Conservation (phyloP, 2,329 filamentous ascomycete genomes). For the Alternaria arbusti region DNA sequence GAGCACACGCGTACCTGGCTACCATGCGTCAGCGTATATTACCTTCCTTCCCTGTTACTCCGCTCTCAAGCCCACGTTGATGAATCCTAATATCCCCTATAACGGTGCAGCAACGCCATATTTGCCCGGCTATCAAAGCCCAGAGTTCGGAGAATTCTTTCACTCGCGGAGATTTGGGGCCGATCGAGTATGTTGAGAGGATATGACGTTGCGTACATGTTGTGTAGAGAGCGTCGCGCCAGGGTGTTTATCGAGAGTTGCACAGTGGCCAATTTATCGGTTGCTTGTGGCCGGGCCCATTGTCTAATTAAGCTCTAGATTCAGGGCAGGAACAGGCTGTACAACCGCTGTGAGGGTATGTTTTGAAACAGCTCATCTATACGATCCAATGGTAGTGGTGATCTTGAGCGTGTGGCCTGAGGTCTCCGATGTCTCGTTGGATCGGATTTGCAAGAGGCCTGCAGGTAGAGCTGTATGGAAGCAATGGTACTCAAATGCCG, state of each 20-base stretch:
- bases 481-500: not conserved
- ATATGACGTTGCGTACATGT: not conserved
- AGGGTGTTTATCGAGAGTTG: not conserved
- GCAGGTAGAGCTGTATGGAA: not conserved
- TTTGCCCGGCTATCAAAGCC: not conserved
- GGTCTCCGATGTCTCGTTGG: not conserved
- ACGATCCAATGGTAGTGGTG: not conserved
- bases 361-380: not conserved
- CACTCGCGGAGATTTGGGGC: not conserved
- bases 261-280: conserved; percentile 1
- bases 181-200: not conserved
- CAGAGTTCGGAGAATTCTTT: not conserved
- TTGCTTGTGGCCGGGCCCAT: not conserved
- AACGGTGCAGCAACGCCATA: not conserved
- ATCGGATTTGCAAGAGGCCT: not conserved
- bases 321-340: not conserved
- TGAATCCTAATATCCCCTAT: conserved; percentile 14
- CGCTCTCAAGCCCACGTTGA: conserved; percentile 3
- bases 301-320: not conserved
- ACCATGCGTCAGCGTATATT: not conserved
- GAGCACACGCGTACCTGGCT: not conserved
- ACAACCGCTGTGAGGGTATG: not conserved
- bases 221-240: not conserved
- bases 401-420: not conserved
- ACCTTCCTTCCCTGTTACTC: not conserved